Base-by-base conservation (phyloP, 2,329 filamentous ascomycete species). In the Cercospora sesami region DNA sequence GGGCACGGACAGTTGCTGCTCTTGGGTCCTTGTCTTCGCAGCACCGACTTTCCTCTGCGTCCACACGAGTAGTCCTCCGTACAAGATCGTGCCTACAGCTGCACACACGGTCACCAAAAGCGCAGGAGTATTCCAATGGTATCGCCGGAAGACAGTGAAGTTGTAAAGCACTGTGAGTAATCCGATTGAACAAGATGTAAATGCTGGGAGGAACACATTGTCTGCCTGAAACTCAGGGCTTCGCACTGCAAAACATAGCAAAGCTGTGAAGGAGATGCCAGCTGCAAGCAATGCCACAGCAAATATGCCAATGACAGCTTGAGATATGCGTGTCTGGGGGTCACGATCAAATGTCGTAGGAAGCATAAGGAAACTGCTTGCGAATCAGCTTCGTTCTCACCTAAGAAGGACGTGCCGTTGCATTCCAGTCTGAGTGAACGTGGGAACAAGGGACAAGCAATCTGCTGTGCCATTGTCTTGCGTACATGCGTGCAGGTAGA, bases 111-210 rank as follows among this genome's bases (percentile, higher is more conserved):
- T 80, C 45, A 79, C 78, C 48, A 80, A 77, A n/a, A 83, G 79
- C 26, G 82, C 79, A n/a, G 80, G 76, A 16, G 77, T 79, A 63
- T 78, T 80, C 80, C 81, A 84, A n/a, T 65, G 39, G 69, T 81
- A 82, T 60, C 79, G 73, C 14, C 65, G 74, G 63, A 79, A 81
- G 55, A 81, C 77, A 31, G 82, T 72, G 74, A 85, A 83, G 73
- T 80, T 79, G 77, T 84, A 85, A 57, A 81, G 76, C 30, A 84
- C 78, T 3, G 82, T 83, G 55, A 85, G 72, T 33, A 85, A 78
- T 48, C 83, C 84, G 51, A 85, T 70, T 10, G 80, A 76, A 60
- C 81, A 84, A 21, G 82, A 81, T 5, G 78, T 74, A 36, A 83
- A 78, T 10, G 68, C 76, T 33, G 80, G 83, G 73, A 84, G 73